Conservation (phyloP, 768 basidiomycete species). For the Tulasnella sp. region DNA sequence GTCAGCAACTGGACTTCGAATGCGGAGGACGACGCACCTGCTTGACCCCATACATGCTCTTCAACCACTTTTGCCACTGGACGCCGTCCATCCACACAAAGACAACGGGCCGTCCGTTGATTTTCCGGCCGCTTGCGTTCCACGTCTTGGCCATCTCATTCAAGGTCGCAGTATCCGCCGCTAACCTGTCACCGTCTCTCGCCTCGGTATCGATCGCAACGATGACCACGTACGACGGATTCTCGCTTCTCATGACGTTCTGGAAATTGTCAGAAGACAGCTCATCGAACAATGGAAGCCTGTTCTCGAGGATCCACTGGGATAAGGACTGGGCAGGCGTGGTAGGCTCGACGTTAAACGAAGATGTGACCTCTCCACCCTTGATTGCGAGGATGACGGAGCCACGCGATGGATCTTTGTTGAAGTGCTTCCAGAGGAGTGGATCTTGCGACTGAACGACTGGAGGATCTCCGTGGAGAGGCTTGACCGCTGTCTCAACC, state of each 20-base stretch:
- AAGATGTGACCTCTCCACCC: background rate
- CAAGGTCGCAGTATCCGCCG: slow-evolving; percentile 37
- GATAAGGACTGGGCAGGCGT: slow-evolving; percentile 6
- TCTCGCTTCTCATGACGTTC: slow-evolving; percentile 64
- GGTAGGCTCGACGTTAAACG: slow-evolving; percentile 12
- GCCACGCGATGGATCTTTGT: slow-evolving; percentile 23
- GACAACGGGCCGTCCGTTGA: slow-evolving; percentile 37
- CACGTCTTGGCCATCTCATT: slow-evolving; percentile 46
- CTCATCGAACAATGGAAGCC: slow-evolving; percentile 62
- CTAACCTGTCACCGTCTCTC: slow-evolving; percentile 21
- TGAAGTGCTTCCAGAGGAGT: slow-evolving; percentile 24
- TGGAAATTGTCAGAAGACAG: slow-evolving; percentile 72
- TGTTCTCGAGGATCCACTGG: slow-evolving; percentile 54
- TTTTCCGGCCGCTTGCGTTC: slow-evolving; percentile 36
- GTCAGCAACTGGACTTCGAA: slow-evolving; percentile 11
- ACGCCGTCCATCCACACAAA: slow-evolving; percentile 86
- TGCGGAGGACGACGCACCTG: slow-evolving; percentile 12
- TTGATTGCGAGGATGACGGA: slow-evolving; percentile 12
- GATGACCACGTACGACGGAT: slow-evolving; percentile 68
- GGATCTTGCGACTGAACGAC: slow-evolving; percentile 34
- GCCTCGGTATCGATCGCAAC: slow-evolving; percentile 34
- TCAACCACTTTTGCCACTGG: slow-evolving; percentile 77
- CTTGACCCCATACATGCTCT: slow-evolving; percentile 75
- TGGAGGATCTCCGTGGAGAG: slow-evolving; percentile 38
- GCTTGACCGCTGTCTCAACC: slow-evolving; percentile 45